Conservation (phyloP, 2,329 filamentous ascomycete genomes). For the Passalora sequoiae region DNA sequence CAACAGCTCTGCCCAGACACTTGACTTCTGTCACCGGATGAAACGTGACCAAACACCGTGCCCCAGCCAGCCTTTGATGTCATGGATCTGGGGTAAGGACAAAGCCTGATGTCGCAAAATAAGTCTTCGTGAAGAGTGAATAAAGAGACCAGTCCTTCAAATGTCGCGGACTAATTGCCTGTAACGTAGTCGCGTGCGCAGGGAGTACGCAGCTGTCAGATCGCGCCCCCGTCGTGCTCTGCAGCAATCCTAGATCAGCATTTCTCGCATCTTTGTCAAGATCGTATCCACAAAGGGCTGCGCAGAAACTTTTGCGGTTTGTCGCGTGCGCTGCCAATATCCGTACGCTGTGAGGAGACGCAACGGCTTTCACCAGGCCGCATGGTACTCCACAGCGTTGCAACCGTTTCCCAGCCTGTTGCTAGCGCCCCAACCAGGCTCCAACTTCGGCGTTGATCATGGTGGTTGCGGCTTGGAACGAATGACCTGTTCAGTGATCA, state of each 20-base stretch:
- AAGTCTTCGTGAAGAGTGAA: not conserved
- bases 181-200: too few relatives aligned
- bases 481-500: too few relatives aligned
- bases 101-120: not conserved
- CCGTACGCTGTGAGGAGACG: not conserved
- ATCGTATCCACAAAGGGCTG: not conserved
- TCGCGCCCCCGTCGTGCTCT: not conserved
- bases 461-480: too few relatives aligned
- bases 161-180: too few relatives aligned
- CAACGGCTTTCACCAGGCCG: not conserved
- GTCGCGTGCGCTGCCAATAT: too few relatives aligned
- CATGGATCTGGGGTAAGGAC: not conserved
- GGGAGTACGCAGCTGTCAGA: not conserved
- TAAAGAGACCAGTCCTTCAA: not conserved
- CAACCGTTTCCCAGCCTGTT: too few relatives aligned
- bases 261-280: not conserved
- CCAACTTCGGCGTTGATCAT: too few relatives aligned
- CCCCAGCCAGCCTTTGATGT: not conserved
- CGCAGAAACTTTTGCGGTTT: too few relatives aligned
- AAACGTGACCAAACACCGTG: not conserved
- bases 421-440: too few relatives aligned
- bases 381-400: not conserved
- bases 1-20: not conserved
- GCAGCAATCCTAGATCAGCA: not conserved
- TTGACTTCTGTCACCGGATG: not conserved